These are phyloP conservation scores for Zarea fungicola DNA, from an alignment of 2,329 filamentous ascomycete genomes.

Conservation along the genomic window DNA sequence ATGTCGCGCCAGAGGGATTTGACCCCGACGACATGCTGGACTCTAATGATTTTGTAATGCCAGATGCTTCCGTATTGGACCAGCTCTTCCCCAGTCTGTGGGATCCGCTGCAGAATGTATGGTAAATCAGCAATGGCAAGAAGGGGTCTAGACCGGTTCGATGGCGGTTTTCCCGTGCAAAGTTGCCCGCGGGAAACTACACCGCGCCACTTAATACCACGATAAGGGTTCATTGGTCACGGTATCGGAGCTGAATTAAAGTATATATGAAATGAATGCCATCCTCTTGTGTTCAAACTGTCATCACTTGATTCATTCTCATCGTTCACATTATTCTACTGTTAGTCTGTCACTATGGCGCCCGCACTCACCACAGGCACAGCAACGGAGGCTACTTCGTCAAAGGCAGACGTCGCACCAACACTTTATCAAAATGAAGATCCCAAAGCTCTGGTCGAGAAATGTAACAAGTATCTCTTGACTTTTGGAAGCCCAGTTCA, in stretches of 20 bases:
- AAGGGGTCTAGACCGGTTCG: not conserved
- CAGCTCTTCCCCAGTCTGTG: conserved; percentile 31
- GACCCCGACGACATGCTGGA: conserved; percentile 15
- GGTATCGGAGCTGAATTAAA: too few species aligned
- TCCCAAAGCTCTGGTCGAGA: conserved; percentile 19
- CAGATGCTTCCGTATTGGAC: conserved; percentile 29
- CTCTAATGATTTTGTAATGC: conserved; percentile 25
- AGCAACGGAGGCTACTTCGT: not conserved
- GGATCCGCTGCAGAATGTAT: conserved; percentile 31
- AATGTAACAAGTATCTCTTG: conserved; percentile 21
- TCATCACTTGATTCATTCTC: too few species aligned
- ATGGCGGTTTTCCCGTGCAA: conserved; percentile 4
- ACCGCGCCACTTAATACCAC: not conserved
- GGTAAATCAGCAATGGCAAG: conserved; percentile 21
- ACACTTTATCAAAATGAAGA: conserved; percentile 19
- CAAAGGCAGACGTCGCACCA: conserved; percentile 14
- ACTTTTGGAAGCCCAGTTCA: conserved; percentile 23
- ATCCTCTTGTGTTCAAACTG: too few species aligned
- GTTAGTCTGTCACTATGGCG: conserved; percentile 18
- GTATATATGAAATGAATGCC: too few species aligned
- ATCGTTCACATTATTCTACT: not conserved
- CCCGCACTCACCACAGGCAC: too few species aligned
- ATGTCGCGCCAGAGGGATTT: conserved; percentile 21
- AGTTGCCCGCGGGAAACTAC: conserved; percentile 14
- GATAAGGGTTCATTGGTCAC: too few species aligned